A percentile compares a stretch with the other conserved stretches of the same genome.
These are phyloP conservation scores for Aspergillus incahuasiensis DNA, from an alignment of 495 filamentous ascomycete genomes.

Conservation along the genomic window DNA sequence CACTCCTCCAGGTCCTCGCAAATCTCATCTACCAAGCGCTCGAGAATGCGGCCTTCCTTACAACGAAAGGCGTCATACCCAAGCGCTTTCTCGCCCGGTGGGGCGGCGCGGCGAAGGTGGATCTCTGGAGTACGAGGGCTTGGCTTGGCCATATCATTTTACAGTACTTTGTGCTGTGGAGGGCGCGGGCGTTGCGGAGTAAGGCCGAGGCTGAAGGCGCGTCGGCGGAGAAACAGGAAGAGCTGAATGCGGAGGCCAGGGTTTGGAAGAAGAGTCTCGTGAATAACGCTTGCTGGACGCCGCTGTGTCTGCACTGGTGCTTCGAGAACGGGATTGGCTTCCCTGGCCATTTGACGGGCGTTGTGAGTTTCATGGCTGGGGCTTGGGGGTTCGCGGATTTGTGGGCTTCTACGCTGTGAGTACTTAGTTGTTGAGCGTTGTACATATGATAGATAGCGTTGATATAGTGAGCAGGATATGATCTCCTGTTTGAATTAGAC, in stretches of 20 bases:
- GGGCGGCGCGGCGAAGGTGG: slow-evolving; percentile 50
- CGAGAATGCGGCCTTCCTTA: slow-evolving; percentile 81
- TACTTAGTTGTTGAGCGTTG: not conserved
- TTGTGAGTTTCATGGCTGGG: slow-evolving; percentile 58
- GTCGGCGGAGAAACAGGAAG: slow-evolving; percentile 34
- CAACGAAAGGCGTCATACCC: slow-evolving; percentile 50
- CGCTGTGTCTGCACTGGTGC: slow-evolving; percentile 76
- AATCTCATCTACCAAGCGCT: slow-evolving; percentile 69
- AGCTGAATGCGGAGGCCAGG: slow-evolving; percentile 37
- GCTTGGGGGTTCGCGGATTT: slow-evolving; percentile 36
- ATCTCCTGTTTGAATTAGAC: no score
- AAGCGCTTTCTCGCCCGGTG: slow-evolving; percentile 52
- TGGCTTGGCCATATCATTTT: slow-evolving; percentile 76
- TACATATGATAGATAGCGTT: slow-evolving; percentile 14
- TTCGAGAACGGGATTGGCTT: slow-evolving; percentile 65
- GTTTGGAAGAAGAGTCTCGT: slow-evolving; percentile 43
- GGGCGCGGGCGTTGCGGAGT: slow-evolving; percentile 41
- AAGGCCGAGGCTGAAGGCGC: slow-evolving; percentile 21
- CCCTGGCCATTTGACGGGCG: slow-evolving; percentile 60
- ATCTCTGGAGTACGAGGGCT: slow-evolving; percentile 70
- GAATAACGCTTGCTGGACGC: slow-evolving; percentile 54
- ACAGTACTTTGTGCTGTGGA: slow-evolving; percentile 62
- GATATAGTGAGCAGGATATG: no score
- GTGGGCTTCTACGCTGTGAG: slow-evolving; percentile 32
- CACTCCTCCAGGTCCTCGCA: slow-evolving; percentile 61